A percentile compares a stretch with the other conserved stretches of the same genome.
These are phyloP conservation scores for Pleurotus tuber-regium DNA, from an alignment of 768 basidiomycete species.

Conservation along the genomic window DNA sequence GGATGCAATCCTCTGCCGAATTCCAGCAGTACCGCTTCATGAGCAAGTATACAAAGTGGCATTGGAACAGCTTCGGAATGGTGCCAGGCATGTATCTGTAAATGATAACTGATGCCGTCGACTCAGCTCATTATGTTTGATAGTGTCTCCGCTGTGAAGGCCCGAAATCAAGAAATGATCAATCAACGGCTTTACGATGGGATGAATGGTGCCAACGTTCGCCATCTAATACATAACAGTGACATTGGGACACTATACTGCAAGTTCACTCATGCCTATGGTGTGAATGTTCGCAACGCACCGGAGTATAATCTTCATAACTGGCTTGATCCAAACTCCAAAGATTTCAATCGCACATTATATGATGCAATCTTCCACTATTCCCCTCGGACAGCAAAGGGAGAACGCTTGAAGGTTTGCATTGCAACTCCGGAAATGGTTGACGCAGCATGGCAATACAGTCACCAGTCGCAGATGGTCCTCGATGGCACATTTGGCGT, in stretches of 20 bases:
- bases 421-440: constrained; percentile 23
- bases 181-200: neutral
- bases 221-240: neutral
- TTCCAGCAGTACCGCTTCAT: constrained; percentile 30
- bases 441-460: constrained; percentile 20
- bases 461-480: constrained; percentile 17
- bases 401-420: constrained; percentile 22
- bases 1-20: constrained; percentile 12
- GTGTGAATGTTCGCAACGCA: constrained; percentile 8
- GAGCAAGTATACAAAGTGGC: constrained; percentile 24
- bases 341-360: constrained; percentile 17
- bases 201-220: neutral
- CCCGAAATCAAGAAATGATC: neutral
- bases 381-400: constrained; percentile 13
- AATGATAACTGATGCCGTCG: no score
- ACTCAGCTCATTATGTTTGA: no score
- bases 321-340: constrained; percentile 22
- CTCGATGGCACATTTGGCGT: constrained; percentile 23
- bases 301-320: constrained; percentile 21
- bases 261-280: constrained; percentile 15
- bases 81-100: no score
- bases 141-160: neutral
- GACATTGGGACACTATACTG: constrained; percentile 15
- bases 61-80: constrained; percentile 16
- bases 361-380: constrained; percentile 23